Percentiles rank a stretch among this genome's conserved stretches.
Conservation (phyloP, 2,329 filamentous ascomycete genomes). For the Alternaria longipes region DNA sequence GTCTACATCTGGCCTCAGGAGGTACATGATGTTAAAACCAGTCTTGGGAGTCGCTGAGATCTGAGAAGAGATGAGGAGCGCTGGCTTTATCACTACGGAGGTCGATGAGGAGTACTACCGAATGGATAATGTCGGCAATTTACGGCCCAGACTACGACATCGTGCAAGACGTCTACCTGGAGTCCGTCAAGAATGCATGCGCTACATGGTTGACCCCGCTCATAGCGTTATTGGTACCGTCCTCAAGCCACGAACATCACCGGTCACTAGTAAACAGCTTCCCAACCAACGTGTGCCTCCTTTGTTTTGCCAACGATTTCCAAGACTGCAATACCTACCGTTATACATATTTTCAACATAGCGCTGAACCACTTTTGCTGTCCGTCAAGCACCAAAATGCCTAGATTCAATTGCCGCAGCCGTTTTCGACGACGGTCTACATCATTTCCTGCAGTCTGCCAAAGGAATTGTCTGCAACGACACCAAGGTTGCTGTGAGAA, state of each 20-base stretch:
- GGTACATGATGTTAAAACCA: too few species aligned
- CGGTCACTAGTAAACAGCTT: neutral
- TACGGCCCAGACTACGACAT: neutral
- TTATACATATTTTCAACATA: neutral
- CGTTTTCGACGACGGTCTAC: neutral
- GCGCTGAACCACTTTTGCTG: neutral
- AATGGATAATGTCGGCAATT: neutral
- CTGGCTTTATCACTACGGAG: neutral
- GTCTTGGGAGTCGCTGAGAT: neutral
- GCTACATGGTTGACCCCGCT: neutral
- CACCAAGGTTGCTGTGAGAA: neutral
- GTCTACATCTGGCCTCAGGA: neutral
- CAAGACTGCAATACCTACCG: neutral
- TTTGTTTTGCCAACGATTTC: neutral
- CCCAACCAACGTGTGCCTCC: neutral
- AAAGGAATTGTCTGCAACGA: neutral
- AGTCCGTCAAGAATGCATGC: neutral
- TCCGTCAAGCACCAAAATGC: neutral
- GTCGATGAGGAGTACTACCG: neutral
- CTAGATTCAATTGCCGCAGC: neutral
- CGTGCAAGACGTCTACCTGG: neutral
- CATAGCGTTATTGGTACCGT: neutral
- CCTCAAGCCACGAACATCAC: neutral
- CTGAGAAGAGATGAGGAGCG: neutral
- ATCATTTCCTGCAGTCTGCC: neutral